Evolutionary conservation across 768 basidiomycete genomes (phyloP), one percentile per base, ranked within the genome.

Genomic region (Paxillus involutus): DNA sequence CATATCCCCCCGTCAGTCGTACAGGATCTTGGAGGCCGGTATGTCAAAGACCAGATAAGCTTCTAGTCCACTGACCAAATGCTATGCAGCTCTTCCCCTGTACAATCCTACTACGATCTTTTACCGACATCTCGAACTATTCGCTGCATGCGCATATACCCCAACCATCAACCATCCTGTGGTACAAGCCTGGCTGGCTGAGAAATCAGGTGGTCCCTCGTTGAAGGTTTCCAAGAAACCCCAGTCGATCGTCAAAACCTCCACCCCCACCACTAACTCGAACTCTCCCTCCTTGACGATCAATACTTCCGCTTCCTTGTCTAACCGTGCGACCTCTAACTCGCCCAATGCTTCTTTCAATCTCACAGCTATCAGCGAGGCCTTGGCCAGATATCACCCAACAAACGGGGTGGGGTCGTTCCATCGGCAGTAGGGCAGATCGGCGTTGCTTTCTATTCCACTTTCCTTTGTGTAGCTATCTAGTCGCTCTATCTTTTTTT

Each of bases 31-130:
- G 6, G 73, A 79, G 63, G 63, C 76, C 49, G 79, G 82, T 79
- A 47, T 54, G 70, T 64, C 19, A 7, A 30, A 33, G 0, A 8
- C 8, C 9, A 14, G 24, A 53, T 26, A 13, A 1, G 4, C 35
- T 26, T 14, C 19, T 2, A 8, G 14, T 13, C 16, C 16, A 14
- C 54, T 16, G 40, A 13, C 19, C 44, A 42, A 65, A 42, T 6
- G 5, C 21, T 21, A 30, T 41, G 12, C 51, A 81, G 83, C 74
- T 9, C 71, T 84, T 9, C 83, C 83, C 5, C 70, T 85, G 3
- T 85, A 82, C 65, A 77, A 79, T 55, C 73, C 76, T 13, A 80
- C 82, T 0, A 56, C 63, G 29, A 68, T 69, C 46, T 82, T 84
- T 62, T 75, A 66, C 17, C 74, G 72, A 3, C 76, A 78, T 45